A percentile compares a stretch with the other conserved stretches of the same genome.
Conservation (phyloP, 2,329 filamentous ascomycete species). For the Amphichorda felina region DNA sequence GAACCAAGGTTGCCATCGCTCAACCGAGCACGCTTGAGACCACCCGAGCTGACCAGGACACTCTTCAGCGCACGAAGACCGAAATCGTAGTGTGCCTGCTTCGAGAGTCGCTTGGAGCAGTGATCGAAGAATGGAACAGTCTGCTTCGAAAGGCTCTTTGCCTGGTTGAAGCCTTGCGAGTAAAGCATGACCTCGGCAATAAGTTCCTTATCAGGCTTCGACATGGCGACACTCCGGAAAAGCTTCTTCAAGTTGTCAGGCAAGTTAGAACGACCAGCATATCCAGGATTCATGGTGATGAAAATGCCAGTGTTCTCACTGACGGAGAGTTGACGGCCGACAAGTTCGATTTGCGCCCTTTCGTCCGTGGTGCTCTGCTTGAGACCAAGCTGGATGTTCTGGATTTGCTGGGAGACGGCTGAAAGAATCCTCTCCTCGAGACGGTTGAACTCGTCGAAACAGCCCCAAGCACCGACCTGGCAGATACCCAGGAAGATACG, state of each 20-base stretch:
- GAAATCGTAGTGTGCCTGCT: slow-evolving; percentile 98
- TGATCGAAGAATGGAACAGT: slow-evolving; percentile 98
- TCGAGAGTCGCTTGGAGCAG: slow-evolving; percentile 70
- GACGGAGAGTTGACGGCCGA: slow-evolving; percentile 81
- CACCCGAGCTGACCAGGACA: slow-evolving; percentile 94
- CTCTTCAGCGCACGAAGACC: slow-evolving; percentile 96
- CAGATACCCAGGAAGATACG: slow-evolving; percentile 99
- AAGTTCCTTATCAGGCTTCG: slow-evolving; percentile 97
- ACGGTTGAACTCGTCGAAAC: slow-evolving; percentile 99
- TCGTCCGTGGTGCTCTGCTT: slow-evolving; percentile 74
- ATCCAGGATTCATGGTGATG: slow-evolving; percentile 99
- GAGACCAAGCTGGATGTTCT: slow-evolving; percentile 95
- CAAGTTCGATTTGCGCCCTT: slow-evolving; percentile 83
- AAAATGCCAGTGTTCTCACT: slow-evolving; percentile 95
- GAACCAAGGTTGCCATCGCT: slow-evolving; percentile 43
- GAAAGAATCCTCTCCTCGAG: slow-evolving; percentile 95
- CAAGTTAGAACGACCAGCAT: slow-evolving; percentile 93
- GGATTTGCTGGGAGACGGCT: slow-evolving; percentile 96
- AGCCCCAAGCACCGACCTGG: slow-evolving; percentile 98
- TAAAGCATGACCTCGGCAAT: slow-evolving; percentile 99
- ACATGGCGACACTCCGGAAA: slow-evolving; percentile 99
- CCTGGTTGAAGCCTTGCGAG: slow-evolving; percentile 96
- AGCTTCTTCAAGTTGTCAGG: slow-evolving; percentile 99
- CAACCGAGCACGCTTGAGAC: slow-evolving; percentile 78
- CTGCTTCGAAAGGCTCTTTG: slow-evolving; percentile 85